Evolutionary conservation across 2,329 filamentous ascomycete species (phyloP).

Genomic region (Colletotrichum incanum): DNA sequence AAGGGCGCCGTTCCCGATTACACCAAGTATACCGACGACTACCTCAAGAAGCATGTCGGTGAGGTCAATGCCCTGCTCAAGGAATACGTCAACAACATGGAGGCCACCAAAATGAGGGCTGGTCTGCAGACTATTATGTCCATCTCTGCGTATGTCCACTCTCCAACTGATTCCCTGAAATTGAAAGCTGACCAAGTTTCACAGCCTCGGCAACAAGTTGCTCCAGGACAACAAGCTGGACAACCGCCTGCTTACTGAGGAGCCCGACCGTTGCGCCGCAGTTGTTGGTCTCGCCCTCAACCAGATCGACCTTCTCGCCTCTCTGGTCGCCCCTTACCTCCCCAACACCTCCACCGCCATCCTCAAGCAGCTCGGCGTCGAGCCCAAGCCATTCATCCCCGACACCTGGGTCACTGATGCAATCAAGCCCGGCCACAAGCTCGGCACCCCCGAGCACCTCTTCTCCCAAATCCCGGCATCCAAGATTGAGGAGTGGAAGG

Average conservation of each 20-base stretch:
- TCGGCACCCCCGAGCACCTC: constrained; percentile 84
- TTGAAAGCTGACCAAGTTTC: constrained; percentile 6
- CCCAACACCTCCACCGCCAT: constrained; percentile 84
- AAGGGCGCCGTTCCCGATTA: constrained; percentile 78
- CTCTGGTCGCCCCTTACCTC: constrained; percentile 87
- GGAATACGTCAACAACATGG: constrained; percentile 78
- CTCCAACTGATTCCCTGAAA: constrained; percentile 14
- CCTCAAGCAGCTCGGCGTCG: constrained; percentile 79
- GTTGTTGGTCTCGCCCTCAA: constrained; percentile 87
- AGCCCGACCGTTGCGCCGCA: constrained; percentile 68
- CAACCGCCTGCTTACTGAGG: constrained; percentile 68
- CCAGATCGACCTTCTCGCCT: constrained; percentile 85
- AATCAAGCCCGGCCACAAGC: constrained; percentile 82
- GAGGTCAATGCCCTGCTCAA: constrained; percentile 78
- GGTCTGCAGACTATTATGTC: constrained; percentile 77
- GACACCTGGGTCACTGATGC: constrained; percentile 75
- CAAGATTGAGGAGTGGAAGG: constrained; percentile 88
- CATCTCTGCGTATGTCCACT: constrained; percentile 66
- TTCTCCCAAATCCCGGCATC: constrained; percentile 88
- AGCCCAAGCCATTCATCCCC: constrained; percentile 71
- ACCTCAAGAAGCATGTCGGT: constrained; percentile 68
- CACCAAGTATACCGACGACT: constrained; percentile 69
- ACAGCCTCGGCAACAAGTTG: constrained; percentile 62
- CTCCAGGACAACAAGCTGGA: constrained; percentile 69
- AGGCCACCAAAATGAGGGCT: constrained; percentile 79